Evolutionary conservation across 2,329 filamentous ascomycete genomes (phyloP).

Genomic region (Colletotrichum orbiculare): DNA sequence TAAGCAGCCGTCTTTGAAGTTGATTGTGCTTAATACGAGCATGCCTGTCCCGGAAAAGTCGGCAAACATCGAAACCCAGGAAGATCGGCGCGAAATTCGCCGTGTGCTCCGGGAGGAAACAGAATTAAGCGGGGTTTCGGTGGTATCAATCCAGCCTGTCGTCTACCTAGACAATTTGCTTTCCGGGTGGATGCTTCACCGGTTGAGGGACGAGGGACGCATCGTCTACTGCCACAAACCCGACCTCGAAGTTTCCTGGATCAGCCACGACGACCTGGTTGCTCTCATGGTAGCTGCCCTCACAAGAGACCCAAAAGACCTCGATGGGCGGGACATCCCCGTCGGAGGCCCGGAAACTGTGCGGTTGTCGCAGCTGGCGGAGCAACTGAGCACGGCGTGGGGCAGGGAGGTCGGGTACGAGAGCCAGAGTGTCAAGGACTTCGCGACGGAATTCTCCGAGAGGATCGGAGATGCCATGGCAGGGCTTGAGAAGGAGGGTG

Average conservation of each 20-base stretch:
- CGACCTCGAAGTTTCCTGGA: slow-evolving; percentile 49
- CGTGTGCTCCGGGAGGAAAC: slow-evolving; percentile 41
- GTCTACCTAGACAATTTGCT: slow-evolving; percentile 52
- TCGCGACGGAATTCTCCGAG: slow-evolving; percentile 41
- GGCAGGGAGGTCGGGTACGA: slow-evolving; percentile 44
- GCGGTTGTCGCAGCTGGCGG: slow-evolving; percentile 44
- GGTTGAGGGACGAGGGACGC: slow-evolving; percentile 47
- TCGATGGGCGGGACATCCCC: slow-evolving; percentile 48
- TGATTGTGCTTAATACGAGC: slow-evolving; percentile 43
- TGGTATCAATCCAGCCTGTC: slow-evolving; percentile 51
- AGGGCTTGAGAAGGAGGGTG: slow-evolving; percentile 47
- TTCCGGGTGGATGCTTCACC: slow-evolving; percentile 51
- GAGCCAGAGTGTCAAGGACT: slow-evolving; percentile 45
- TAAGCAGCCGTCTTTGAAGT: slow-evolving; percentile 59
- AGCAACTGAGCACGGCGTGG: slow-evolving; percentile 48
- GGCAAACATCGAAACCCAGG: slow-evolving; percentile 40
- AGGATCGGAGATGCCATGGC: slow-evolving; percentile 47
- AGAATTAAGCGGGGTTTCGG: slow-evolving; percentile 39
- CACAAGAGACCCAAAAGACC: slow-evolving; percentile 41
- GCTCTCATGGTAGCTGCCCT: slow-evolving; percentile 51
- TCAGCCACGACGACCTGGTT: slow-evolving; percentile 52
- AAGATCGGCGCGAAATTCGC: slow-evolving; percentile 44
- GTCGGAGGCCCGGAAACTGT: slow-evolving; percentile 51
- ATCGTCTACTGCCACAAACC: slow-evolving; percentile 53
- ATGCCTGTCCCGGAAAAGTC: slow-evolving; percentile 42